Conservation (phyloP, 78 protist genomes). For the Dictyostelium brefeldianum region DNA sequence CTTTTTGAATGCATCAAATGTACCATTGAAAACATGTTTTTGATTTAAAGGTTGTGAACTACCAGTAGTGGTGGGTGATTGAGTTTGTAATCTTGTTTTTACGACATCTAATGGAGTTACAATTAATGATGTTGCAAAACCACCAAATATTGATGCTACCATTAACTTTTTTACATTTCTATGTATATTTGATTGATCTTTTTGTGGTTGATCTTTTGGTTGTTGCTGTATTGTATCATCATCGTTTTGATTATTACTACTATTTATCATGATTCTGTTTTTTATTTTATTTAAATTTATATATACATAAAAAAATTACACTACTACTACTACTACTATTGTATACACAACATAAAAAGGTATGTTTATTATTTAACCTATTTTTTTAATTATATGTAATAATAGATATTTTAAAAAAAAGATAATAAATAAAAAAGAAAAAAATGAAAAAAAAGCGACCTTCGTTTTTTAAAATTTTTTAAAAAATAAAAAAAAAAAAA, state of each 20-base stretch:
- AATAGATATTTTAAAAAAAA: no score
- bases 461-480: no score
- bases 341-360: no score
- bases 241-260: not conserved
- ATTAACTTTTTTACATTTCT: conserved; percentile 35
- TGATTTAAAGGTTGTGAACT: not conserved
- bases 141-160: conserved; percentile 49
- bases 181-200: not conserved
- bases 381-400: no score
- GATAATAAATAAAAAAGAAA: no score
- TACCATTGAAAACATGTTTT: conserved; percentile 17
- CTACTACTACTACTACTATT: no score
- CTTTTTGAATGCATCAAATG: conserved; percentile 37
- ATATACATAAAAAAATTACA: no score
- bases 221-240: not conserved
- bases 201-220: not conserved
- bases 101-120: conserved; percentile 82
- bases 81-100: conserved; percentile 75
- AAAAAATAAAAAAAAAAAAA: no score
- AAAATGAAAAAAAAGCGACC: no score
- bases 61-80: not conserved
- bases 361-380: no score
- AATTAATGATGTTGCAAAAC: conserved; percentile 33
- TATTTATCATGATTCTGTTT: not conserved
- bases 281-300: not conserved